A percentile compares a stretch with the other conserved stretches of the same genome.
Evolutionary conservation across 495 filamentous ascomycete genomes (phyloP).

Genomic region (Terfezia boudieri): DNA sequence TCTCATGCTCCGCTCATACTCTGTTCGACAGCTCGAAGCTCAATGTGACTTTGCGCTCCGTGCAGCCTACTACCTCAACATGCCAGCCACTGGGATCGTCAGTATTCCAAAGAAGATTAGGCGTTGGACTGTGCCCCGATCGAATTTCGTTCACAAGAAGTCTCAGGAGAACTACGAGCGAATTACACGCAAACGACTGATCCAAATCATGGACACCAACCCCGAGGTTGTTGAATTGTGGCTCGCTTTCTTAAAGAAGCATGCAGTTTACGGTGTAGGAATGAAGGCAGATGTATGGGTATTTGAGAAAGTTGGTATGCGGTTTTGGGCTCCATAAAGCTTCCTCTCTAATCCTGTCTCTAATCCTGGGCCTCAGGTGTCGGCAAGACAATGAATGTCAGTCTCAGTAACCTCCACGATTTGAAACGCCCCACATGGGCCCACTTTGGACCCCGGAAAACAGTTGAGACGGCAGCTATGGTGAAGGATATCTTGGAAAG

Average conservation of each 20-base stretch:
- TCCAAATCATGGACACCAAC: conserved; percentile 85
- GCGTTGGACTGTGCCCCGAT: conserved; percentile 81
- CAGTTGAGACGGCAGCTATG: conserved; percentile 27
- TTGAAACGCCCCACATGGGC: conserved; percentile 38
- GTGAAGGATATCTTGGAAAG: conserved; percentile 32
- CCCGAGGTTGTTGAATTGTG: conserved; percentile 71
- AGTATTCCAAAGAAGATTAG: conserved; percentile 72
- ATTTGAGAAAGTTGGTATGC: conserved; percentile 30
- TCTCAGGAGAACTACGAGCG: conserved; percentile 94
- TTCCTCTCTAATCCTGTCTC: not conserved
- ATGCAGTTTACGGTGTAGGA: conserved; percentile 80
- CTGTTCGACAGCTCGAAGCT: conserved; percentile 73
- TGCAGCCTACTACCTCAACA: conserved; percentile 77
- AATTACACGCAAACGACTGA: conserved; percentile 60
- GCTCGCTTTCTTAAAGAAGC: conserved; percentile 75
- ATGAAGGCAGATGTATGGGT: conserved; percentile 98
- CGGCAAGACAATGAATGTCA: conserved; percentile 40
- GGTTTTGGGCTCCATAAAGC: not conserved
- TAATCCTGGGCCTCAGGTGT: conserved; percentile 28
- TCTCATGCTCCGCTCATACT: conserved; percentile 83
- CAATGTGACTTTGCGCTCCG: conserved; percentile 88
- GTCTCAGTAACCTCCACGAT: conserved; percentile 34
- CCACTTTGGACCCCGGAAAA: conserved; percentile 37
- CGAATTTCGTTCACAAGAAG: conserved; percentile 88
- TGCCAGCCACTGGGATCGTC: conserved; percentile 68